Conservation (phyloP, 164 flowering plant genomes). For the Vitis riparia region DNA sequence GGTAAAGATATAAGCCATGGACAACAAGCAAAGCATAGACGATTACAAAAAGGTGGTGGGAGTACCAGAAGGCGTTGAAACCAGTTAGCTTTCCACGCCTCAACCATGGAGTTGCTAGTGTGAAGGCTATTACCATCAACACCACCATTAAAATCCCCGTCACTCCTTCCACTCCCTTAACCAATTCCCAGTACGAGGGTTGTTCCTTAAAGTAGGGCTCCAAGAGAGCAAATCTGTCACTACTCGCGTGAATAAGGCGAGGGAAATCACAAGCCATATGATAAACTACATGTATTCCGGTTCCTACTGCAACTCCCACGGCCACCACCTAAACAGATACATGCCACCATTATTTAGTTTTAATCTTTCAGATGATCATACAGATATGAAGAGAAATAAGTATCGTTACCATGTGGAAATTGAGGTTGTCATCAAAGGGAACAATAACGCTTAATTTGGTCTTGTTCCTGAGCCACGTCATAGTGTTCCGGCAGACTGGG, state of each 20-base stretch:
- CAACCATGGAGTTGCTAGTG: constrained; percentile 5
- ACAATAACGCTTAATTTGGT: neutral
- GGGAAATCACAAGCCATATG: constrained; percentile 44
- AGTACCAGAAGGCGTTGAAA: constrained; percentile 7
- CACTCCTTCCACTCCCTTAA: constrained; percentile 1
- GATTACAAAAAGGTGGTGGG: constrained; percentile 3
- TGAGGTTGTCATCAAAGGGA: constrained; percentile 8
- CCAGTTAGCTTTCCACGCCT: constrained; percentile 2
- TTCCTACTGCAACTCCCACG: constrained; percentile 27
- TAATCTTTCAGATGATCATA: too few relatives aligned
- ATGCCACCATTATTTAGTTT: too few relatives aligned
- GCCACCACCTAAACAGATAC: constrained; percentile 19
- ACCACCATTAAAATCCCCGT: constrained; percentile 4
- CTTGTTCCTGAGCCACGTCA: constrained; percentile 11
- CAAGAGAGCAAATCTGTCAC: neutral
- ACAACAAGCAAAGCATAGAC: constrained; percentile 3
- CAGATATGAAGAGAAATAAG: too few relatives aligned
- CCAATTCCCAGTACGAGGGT: neutral
- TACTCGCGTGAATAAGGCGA: constrained; percentile 7
- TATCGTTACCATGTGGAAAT: constrained; percentile 2
- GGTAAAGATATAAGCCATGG: constrained; percentile 2
- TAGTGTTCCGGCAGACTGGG: constrained; percentile 9
- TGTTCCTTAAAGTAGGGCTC: neutral
- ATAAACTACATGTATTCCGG: constrained; percentile 27
- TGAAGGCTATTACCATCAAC: constrained; percentile 3